Evolutionary conservation across 2,329 filamentous ascomycete genomes (phyloP), one percentile per base, ranked within the genome.

Genomic region (Fusarium acutatum): DNA sequence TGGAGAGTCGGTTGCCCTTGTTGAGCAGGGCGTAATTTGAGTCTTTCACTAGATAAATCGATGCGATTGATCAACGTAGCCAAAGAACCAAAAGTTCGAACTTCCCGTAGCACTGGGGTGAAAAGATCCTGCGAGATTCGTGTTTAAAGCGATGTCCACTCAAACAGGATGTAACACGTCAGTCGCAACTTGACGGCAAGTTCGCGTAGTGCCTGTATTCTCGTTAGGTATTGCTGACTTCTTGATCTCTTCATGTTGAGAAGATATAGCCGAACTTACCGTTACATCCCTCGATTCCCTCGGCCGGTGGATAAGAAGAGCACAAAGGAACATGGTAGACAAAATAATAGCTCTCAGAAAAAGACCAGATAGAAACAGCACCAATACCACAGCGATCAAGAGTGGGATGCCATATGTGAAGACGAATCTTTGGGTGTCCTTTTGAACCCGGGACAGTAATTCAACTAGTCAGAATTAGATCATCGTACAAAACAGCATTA

Each of bases 331-430:
- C 41, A 44, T 44, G 14, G n/a, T 7, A 20, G 41, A 44, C 1
- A 44, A 1, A 9, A 44, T 26, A 24, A 26, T 26, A 18, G 6
- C 11, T 8, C 15, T 44, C 0, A 44, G 0, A 4, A 44, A 0
- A 6, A 44, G 2, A 13, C 41, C n/a, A 9, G n/a, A 44, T 6
- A 44, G 7, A 2, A 44, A 26, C 0, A 44, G 7, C 6, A 26
- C 11, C 3, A 15, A 13, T 4, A 20, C 5, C 5, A 26, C 7
- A 12, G 17, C 17, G 5, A 20, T 6, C 24, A 44, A 18, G 41
- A 44, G 7, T 15, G 41, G 41, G 11, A 44, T 9, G 17, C 17
- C 41, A 20, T 43, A 43, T 12, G n/a, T 8, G n/a, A 24, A 43
- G n/a, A 18, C 41, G 11, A 43, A 43, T 13, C 11, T 17, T 43